A percentile compares a stretch with the other conserved stretches of the same genome.
Conservation (phyloP, 2,329 filamentous ascomycete genomes). For the Apiospora marii region DNA sequence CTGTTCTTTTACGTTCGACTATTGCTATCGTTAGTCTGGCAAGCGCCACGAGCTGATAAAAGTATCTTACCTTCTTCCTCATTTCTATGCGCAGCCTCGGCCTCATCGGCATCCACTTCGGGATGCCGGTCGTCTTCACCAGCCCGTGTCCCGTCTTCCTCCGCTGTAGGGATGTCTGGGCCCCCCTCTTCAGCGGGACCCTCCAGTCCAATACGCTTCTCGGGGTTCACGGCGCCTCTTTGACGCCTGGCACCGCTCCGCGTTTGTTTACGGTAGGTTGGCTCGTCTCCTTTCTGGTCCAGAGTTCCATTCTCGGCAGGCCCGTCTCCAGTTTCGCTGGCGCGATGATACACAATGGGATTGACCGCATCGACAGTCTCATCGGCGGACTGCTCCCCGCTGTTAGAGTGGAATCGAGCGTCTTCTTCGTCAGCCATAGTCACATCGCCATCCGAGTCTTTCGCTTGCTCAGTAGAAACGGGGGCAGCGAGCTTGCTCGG, state of each 20-base stretch:
- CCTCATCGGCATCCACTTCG: conserved; percentile 67
- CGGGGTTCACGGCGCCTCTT: conserved; percentile 33
- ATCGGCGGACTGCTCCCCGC: conserved; percentile 43
- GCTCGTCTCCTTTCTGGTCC: conserved; percentile 33
- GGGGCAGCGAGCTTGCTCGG: conserved; percentile 24
- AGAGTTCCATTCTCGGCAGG: conserved; percentile 30
- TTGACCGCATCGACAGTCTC: conserved; percentile 35
- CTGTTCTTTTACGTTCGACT: conserved; percentile 82
- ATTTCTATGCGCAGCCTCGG: conserved; percentile 65
- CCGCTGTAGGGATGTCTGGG: conserved; percentile 36
- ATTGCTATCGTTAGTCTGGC: conserved; percentile 33
- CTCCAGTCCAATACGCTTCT: conserved; percentile 22
- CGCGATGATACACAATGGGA: background rate
- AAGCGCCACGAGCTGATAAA: background rate
- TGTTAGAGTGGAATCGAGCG: conserved; percentile 39
- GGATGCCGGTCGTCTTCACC: conserved; percentile 63
- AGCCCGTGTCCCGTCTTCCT: conserved; percentile 53
- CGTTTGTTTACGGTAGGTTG: conserved; percentile 40
- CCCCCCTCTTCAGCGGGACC: conserved; percentile 32
- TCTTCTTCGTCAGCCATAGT: conserved; percentile 46
- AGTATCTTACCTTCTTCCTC: conserved; percentile 67
- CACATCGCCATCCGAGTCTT: conserved; percentile 43
- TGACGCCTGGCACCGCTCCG: conserved; percentile 46
- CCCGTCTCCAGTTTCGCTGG: conserved; percentile 31
- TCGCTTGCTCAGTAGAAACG: conserved; percentile 12